Evolutionary conservation across 352 stramenopile species (phyloP), one percentile per base, ranked within the genome.

Genomic region (Phytophthora hybrid): DNA sequence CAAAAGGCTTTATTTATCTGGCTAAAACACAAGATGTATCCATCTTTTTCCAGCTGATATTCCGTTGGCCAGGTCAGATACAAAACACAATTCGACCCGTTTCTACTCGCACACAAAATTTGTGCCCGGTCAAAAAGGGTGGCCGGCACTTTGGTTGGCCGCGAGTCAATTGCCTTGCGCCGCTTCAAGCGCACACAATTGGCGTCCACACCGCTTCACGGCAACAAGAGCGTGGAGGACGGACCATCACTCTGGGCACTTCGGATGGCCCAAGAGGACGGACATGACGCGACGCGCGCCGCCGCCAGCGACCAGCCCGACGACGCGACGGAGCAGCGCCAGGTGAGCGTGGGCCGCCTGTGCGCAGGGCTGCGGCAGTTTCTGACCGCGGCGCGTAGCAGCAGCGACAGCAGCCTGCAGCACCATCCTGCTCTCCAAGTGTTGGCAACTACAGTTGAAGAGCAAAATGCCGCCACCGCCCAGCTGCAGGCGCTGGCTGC

Each of bases 401-500:
- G 37, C 16, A 44, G 11, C 37, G 37, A 44, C 37, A 44, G 16
- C 37, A 44, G 6, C 10, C 37, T 44, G 2, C 37, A 44, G 37
- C 37, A 39, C n/a, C 23, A 57, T 26, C 76, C 21, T 66, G 73
- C 26, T 61, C 47, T 0, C 55, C 71, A 34, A 63, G 63, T 46
- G 66, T 21, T 21, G 4, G 37, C 14, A 44, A 1, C 37, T 44
- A 44, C 37, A 44, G 37, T 44, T n/a, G 37, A 46, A 46, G 13
- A 46, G 13, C 37, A 31, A 31, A 0, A n/a, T 13, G 37, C 37
- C 61, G 64, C 46, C 63, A 6, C 8, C 3, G 10, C 62, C 55
- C 79, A 87, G 41, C 62, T 95, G 19, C 82, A 93, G 39, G 78
- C 83, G 19, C 34, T 94, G 41, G 84, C 85, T 19, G 69, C 85